These are phyloP conservation scores for Aphanomyces invadans DNA, from an alignment of 352 stramenopile species.

Conservation along the genomic window DNA sequence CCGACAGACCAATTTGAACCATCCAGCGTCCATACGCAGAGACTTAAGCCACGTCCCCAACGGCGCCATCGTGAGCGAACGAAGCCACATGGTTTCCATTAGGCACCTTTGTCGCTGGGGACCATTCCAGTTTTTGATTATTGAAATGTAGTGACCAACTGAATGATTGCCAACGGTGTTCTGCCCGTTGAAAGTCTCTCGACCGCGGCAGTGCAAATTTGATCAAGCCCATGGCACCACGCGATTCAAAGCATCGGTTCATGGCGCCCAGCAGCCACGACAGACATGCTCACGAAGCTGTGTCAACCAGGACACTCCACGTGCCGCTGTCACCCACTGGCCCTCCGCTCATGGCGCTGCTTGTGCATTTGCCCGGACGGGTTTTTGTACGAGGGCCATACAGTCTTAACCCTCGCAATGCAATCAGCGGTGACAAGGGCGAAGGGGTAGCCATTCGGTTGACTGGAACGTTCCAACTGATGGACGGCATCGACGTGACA, in stretches of 20 bases:
- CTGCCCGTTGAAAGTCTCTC: too few relatives aligned
- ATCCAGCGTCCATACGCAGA: background rate
- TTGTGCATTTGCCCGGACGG: constrained; percentile 1
- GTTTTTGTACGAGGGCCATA: constrained; percentile 1
- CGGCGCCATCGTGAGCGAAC: background rate
- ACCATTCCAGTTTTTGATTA: background rate
- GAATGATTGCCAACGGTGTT: background rate
- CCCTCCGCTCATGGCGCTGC: background rate
- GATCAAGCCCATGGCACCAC: too few relatives aligned
- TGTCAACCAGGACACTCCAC: background rate
- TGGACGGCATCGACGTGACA: background rate
- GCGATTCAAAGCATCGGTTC: too few relatives aligned
- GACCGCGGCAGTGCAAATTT: too few relatives aligned
- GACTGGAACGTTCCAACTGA: background rate
- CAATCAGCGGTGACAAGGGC: background rate
- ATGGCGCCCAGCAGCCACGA: background rate
- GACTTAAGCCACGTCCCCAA: background rate
- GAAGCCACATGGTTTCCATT: background rate
- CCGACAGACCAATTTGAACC: too few relatives aligned
- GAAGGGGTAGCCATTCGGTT: background rate
- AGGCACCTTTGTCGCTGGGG: background rate
- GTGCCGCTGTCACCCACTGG: background rate
- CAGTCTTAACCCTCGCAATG: background rate
- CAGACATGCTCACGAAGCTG: background rate
- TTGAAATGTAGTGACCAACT: background rate